A percentile compares a stretch with the other conserved stretches of the same genome.
These are phyloP conservation scores for Phytophthora megakarya DNA, from an alignment of 352 stramenopile genomes.

Conservation along the genomic window DNA sequence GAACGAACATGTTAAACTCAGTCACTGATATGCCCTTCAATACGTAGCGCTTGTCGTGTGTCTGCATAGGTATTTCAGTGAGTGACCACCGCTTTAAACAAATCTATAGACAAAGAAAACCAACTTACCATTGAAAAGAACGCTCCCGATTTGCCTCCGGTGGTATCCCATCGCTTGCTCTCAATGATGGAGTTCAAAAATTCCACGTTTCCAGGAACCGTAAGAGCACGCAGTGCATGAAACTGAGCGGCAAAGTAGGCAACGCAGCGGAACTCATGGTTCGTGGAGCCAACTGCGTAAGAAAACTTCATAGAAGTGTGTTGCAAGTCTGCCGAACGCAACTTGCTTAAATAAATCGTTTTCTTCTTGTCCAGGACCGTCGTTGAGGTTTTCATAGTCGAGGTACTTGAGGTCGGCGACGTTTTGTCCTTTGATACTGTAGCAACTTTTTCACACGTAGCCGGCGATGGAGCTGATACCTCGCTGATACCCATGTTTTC, in stretches of 20 bases:
- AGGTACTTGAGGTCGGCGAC: slow-evolving; percentile 10
- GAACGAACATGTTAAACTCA: slow-evolving; percentile 91
- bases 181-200: slow-evolving; percentile 86
- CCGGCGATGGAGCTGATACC: slow-evolving; percentile 23
- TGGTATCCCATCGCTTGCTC: slow-evolving; percentile 76
- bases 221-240: slow-evolving; percentile 73
- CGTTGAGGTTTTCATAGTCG: slow-evolving; percentile 17
- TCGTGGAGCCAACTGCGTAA: slow-evolving; percentile 52
- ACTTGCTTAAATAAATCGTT: slow-evolving; percentile 67
- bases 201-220: slow-evolving; percentile 65
- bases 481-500: slow-evolving; percentile 29
- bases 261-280: slow-evolving; percentile 71
- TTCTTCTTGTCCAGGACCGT: slow-evolving; percentile 44
- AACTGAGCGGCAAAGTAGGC: slow-evolving; percentile 87
- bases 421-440: neutral
- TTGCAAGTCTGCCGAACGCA: slow-evolving; percentile 69
- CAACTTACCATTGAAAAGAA: slow-evolving; percentile 83
- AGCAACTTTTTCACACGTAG: slow-evolving; percentile 21
- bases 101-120: neutral
- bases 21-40: slow-evolving; percentile 86
- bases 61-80: slow-evolving; percentile 41
- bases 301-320: slow-evolving; percentile 84
- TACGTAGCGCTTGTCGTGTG: slow-evolving; percentile 84
- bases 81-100: neutral
- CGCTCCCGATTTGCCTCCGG: slow-evolving; percentile 83